Conservation (phyloP, 1,284 basidiomycete species). For the Cryptococcus depauperatus region DNA sequence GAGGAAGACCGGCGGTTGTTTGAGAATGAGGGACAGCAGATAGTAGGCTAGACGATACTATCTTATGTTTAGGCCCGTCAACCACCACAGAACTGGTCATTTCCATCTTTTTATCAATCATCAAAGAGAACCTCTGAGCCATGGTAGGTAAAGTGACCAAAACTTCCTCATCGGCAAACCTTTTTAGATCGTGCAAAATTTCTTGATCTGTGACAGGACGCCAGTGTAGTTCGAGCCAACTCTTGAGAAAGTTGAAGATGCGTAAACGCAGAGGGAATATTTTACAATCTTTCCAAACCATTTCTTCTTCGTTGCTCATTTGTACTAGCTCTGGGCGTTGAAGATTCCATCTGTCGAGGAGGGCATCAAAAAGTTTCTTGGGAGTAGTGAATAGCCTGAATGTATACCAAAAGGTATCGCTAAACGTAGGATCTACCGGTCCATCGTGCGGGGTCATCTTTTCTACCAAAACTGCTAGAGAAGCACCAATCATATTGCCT, state of each 20-base stretch:
- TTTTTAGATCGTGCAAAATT: constrained; percentile 41
- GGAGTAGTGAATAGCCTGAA: constrained; percentile 90
- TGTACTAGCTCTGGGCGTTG: constrained; percentile 37
- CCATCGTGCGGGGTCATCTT: constrained; percentile 94
- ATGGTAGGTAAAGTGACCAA: constrained; percentile 36
- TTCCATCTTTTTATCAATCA: constrained; percentile 21
- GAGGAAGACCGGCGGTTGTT: constrained; percentile 30
- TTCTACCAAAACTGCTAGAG: constrained; percentile 77
- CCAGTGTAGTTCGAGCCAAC: constrained; percentile 91
- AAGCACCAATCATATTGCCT: constrained; percentile 82
- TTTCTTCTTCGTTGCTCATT: constrained; percentile 51
- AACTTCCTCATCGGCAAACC: constrained; percentile 41
- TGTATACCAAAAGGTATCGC: constrained; percentile 85
- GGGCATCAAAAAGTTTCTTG: constrained; percentile 60
- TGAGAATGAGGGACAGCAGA: constrained; percentile 11
- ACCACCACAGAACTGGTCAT: neutral
- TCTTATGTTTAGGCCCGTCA: neutral
- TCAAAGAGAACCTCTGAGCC: constrained; percentile 32
- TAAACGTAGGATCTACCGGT: constrained; percentile 69
- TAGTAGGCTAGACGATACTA: neutral
- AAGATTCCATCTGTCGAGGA: constrained; percentile 76
- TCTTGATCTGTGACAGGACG: constrained; percentile 54
- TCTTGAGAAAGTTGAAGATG: constrained; percentile 84
- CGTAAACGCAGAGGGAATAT: constrained; percentile 79
- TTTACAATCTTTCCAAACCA: constrained; percentile 75